phyloP scores from a whole-genome alignment of 805 yeast species.

The Wickerhamomyces tratensis region DNA sequence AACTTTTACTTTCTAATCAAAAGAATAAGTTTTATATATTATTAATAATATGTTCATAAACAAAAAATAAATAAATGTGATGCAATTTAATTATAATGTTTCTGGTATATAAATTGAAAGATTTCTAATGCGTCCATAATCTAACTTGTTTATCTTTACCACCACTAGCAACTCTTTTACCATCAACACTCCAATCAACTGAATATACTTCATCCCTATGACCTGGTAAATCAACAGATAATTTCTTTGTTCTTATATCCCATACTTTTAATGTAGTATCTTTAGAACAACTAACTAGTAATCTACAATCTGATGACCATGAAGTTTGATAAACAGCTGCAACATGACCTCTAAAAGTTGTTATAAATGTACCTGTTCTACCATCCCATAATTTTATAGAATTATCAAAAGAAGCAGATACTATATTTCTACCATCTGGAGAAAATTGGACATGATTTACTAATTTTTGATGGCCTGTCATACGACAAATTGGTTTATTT shows the following conservation, averaged over 20 bases:
- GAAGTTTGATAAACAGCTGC: conserved; percentile 97
- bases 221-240: conserved; percentile 88
- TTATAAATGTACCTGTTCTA: conserved; percentile 75
- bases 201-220: conserved; percentile 94
- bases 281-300: conserved; percentile 87
- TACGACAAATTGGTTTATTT: conserved; percentile 77
- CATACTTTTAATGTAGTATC: conserved; percentile 95
- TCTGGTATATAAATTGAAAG: too few relatives aligned
- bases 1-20: too few relatives aligned
- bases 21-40: too few relatives aligned
- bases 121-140: conserved; percentile 69
- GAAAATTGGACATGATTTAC: conserved; percentile 94
- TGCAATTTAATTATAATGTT: too few relatives aligned
- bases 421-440: conserved; percentile 88
- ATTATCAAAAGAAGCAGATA: conserved; percentile 92
- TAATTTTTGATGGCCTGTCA: conserved; percentile 96
- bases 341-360: conserved; percentile 93
- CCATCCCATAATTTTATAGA: conserved; percentile 97
- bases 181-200: conserved; percentile 97
- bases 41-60: too few relatives aligned
- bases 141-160: conserved; percentile 94
- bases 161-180: conserved; percentile 90
- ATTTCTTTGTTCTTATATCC: conserved; percentile 83
- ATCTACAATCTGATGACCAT: conserved; percentile 92
- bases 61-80: too few relatives aligned